Base-by-base conservation (phyloP, 2,329 filamentous ascomycete genomes). In the Cladosporium austrohemisphaericum region DNA sequence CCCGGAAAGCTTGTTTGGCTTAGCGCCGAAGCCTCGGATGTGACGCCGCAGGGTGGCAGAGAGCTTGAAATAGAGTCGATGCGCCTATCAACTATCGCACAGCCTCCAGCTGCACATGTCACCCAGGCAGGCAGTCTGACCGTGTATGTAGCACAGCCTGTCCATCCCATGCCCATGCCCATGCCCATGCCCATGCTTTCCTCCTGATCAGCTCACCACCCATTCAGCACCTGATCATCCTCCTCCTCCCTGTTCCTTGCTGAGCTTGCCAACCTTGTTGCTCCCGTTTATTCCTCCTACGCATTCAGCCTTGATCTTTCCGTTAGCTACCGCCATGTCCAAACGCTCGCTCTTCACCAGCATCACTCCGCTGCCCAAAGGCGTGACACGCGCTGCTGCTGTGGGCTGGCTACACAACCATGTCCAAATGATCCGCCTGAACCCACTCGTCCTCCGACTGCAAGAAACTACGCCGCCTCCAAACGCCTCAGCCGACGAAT, bases 401-500 rank as follows among this genome's bases (percentile, higher is more conserved):
- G 66, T 94, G 55, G 76, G 80, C 47, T 87, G 88, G 57, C 81
- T 95, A 25, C 87, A 89, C 66, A 78, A 85, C 66, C 88, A 94
- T 69, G 67, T 77, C 41, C 83, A 83, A 59, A 94, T 95, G 84
- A 94, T 95, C 61, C 85, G 92, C 63, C 74, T 95, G 50, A 95
- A 94, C 67, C 89, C 89, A 1, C 76, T 94, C 40, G 85, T 95
- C 49, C 81, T 85, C 54, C 82, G 86, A 53, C 79, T 87, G 50
- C 78, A 83, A 57, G 76, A 75, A 25, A 88, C 88, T 67, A 76
- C 79, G 38, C 76, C 87, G 2, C 88, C 88, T 0, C 62, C 76
- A 19, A 78, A 83, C 62, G 83, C 85, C 10, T 73, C 79, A 0
- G 71, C 80, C 13, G 87, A 93, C 58, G 89, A 95, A 71, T 79